Evolutionary conservation across 2,329 filamentous ascomycete species (phyloP).

Genomic region (Trichoderma sp.): DNA sequence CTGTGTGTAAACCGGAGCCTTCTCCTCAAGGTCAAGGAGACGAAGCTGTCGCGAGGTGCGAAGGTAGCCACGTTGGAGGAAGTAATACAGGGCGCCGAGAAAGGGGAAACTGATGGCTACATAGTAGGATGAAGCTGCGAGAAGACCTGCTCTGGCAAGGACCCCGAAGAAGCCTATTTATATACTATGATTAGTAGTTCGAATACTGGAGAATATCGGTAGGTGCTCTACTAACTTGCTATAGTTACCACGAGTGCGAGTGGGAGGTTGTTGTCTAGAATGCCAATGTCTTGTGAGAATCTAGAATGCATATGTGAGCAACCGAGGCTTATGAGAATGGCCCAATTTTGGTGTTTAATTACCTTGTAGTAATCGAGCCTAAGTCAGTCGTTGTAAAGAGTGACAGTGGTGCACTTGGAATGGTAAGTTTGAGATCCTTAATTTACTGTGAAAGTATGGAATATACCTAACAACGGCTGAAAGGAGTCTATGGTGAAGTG

Average conservation of each 20-base stretch:
- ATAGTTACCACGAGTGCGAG: slow-evolving; percentile 36
- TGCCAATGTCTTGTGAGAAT: slow-evolving; percentile 47
- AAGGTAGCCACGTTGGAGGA: slow-evolving; percentile 46
- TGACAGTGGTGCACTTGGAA: not conserved
- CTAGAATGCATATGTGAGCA: slow-evolving; percentile 27
- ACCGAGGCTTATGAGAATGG: not conserved
- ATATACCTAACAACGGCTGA: slow-evolving; percentile 20
- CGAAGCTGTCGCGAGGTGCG: slow-evolving; percentile 46
- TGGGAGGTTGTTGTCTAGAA: slow-evolving; percentile 46
- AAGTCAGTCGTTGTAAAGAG: slow-evolving; percentile 2
- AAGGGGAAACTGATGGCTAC: slow-evolving; percentile 47
- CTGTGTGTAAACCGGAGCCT: slow-evolving; percentile 42
- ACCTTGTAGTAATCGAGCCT: not conserved
- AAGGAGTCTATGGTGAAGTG: slow-evolving; percentile 31
- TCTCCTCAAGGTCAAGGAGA: slow-evolving; percentile 45
- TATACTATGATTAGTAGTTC: slow-evolving; percentile 10
- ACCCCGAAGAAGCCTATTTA: slow-evolving; percentile 37
- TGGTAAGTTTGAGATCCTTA: not conserved
- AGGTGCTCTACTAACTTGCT: slow-evolving; percentile 36
- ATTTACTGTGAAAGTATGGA: not conserved
- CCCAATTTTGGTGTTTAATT: not conserved
- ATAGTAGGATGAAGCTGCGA: slow-evolving; percentile 31
- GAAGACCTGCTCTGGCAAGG: slow-evolving; percentile 30
- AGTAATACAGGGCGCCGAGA: slow-evolving; percentile 43
- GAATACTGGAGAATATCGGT: not conserved